Percentiles rank a stretch among this genome's conserved stretches.
Conservation (phyloP, 2,329 filamentous ascomycete species). For the Metarhizium rileyi region DNA sequence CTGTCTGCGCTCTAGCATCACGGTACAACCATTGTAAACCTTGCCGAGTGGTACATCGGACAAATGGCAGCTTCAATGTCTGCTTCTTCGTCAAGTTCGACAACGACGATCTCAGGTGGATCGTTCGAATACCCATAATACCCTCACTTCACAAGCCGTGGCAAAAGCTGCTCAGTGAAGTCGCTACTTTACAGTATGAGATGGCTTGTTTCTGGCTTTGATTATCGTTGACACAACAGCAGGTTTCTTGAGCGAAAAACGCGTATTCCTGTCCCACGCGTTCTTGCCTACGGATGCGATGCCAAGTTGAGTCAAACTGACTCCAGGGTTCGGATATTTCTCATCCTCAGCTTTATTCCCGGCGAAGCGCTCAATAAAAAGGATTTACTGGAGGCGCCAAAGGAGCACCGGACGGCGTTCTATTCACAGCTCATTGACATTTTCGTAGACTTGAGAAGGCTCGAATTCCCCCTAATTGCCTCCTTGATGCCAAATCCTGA, state of each 20-base stretch:
- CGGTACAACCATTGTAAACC: conserved; percentile 10
- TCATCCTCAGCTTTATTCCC: not conserved
- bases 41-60: conserved; percentile 10
- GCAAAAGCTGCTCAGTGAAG: not conserved
- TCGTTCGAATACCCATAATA: not conserved
- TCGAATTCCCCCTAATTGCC: conserved; percentile 17
- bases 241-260: conserved; percentile 15
- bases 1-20: conserved; percentile 14
- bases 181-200: not conserved
- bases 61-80: conserved; percentile 15
- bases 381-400: conserved; percentile 5
- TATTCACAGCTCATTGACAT: conserved; percentile 16
- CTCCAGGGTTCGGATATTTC: not conserved
- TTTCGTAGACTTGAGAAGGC: conserved; percentile 14
- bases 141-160: not conserved
- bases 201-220: not conserved
- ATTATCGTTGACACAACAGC: conserved; percentile 8
- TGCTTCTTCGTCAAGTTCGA: conserved; percentile 14
- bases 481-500: conserved; percentile 27
- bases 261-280: conserved; percentile 13
- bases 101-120: not conserved
- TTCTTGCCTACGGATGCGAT: conserved; percentile 11
- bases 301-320: not conserved
- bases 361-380: conserved; percentile 11
- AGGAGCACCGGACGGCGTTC: conserved; percentile 9